Conservation (phyloP, 306 rosid genomes). For the Herpetospermum pedunculosum region DNA sequence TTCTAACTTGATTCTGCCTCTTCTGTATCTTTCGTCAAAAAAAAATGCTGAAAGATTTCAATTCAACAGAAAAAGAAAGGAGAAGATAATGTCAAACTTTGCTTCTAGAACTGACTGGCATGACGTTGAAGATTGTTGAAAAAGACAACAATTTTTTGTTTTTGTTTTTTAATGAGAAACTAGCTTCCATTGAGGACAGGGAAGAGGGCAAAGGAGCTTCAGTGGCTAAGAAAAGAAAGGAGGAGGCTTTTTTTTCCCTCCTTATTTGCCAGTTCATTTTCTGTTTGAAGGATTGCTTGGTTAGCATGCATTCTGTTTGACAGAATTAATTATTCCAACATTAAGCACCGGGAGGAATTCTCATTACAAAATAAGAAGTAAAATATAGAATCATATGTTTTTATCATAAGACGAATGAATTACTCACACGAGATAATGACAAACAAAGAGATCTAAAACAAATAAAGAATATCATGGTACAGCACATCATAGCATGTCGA, state of each 20-base stretch:
- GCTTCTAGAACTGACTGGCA: too few relatives aligned
- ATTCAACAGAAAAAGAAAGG: too few relatives aligned
- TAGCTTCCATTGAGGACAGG: not conserved
- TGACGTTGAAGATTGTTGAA: too few relatives aligned
- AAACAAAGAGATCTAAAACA: not conserved
- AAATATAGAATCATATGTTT: not conserved
- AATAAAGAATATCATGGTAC: not conserved
- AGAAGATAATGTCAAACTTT: too few relatives aligned
- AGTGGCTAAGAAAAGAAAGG: not conserved
- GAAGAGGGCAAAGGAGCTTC: not conserved
- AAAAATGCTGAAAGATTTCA: too few relatives aligned
- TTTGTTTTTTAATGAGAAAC: too few relatives aligned
- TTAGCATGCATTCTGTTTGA: not conserved
- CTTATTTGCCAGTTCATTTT: not conserved
- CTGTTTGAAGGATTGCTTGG: not conserved
- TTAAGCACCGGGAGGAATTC: not conserved
- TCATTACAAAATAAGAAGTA: not conserved
- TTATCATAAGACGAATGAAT: not conserved
- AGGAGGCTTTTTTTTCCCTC: not conserved
- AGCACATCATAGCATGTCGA: not conserved
- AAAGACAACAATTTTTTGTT: too few relatives aligned
- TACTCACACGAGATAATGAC: not conserved
- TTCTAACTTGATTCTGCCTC: too few relatives aligned
- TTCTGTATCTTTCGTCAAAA: too few relatives aligned
- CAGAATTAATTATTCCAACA: not conserved